phyloP scores from a whole-genome alignment of 106 monocot genomes.

The Iris macrosiphon region DNA sequence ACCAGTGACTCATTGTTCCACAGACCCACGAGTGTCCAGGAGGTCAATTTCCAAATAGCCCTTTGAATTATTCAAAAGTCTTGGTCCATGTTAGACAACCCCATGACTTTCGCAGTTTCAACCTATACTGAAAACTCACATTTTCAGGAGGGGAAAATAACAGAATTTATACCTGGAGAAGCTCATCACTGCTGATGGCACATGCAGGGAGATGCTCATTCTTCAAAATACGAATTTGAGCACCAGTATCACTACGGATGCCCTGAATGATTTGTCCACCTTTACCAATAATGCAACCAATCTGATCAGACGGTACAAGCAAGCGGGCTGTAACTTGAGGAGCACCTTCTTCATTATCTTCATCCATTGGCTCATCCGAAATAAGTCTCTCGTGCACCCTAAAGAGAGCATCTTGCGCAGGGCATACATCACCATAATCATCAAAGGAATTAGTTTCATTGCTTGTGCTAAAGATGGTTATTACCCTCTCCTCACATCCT shows the following conservation, averaged over 20 bases:
- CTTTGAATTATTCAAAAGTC: too few species aligned
- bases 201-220: conserved; percentile 65
- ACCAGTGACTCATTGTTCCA: too few species aligned
- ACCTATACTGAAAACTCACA: too few species aligned
- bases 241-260: conserved; percentile 59
- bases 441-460: conserved; percentile 54
- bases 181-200: conserved; percentile 69
- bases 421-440: conserved; percentile 63
- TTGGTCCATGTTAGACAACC: too few species aligned
- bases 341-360: conserved; percentile 37
- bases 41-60: too few species aligned
- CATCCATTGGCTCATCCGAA: conserved; percentile 48
- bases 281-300: conserved; percentile 95
- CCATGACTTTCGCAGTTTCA: too few species aligned
- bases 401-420: conserved; percentile 95
- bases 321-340: conserved; percentile 66
- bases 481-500: conserved; percentile 81
- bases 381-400: conserved; percentile 73
- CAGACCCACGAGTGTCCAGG: too few species aligned
- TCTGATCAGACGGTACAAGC: conserved; percentile 93
- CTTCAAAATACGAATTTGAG: conserved; percentile 69
- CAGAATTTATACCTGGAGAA: conserved; percentile 98
- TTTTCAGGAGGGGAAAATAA: too few species aligned
- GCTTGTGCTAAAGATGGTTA: conserved; percentile 76
- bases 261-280: conserved; percentile 69